Percentiles rank a stretch among this genome's conserved stretches.
Conservation (phyloP, 345 rosid genomes). For the Geranium rotundifolium region DNA sequence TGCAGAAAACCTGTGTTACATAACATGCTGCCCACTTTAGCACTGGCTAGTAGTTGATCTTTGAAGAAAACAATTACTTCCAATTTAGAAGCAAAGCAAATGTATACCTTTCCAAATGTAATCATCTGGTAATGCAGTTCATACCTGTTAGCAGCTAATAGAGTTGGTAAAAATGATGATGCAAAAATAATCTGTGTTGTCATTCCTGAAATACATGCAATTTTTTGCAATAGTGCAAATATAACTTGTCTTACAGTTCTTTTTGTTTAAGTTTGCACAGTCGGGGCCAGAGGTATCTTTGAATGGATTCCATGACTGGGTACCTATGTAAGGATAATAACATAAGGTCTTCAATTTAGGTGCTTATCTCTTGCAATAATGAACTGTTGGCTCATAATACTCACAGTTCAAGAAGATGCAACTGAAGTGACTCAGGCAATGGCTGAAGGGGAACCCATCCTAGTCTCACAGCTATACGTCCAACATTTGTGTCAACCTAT, state of each 20-base stretch:
- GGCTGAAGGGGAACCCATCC: slow-evolving; percentile 8
- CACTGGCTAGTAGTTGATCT: background rate
- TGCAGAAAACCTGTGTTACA: background rate
- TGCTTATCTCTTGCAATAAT: background rate
- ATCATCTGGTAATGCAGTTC: slow-evolving; percentile 9
- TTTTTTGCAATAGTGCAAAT: background rate
- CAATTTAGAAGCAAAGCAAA: background rate
- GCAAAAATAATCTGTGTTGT: background rate
- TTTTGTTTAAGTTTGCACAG: background rate
- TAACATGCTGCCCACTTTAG: no score
- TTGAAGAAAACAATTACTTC: background rate
- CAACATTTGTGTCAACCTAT: slow-evolving; percentile 3
- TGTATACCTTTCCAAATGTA: slow-evolving; percentile 1
- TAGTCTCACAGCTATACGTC: slow-evolving; percentile 1
- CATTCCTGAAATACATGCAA: background rate
- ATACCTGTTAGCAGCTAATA: background rate
- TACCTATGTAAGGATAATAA: background rate
- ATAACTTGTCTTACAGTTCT: background rate
- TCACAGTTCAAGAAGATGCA: slow-evolving; percentile 4
- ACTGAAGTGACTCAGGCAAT: background rate
- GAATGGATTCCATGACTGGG: background rate
- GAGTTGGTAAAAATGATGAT: background rate
- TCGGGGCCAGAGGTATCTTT: background rate
- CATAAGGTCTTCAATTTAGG: background rate
- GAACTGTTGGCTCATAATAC: background rate